Base-by-base conservation (phyloP, 1,139 yeast species). In the Saccharomycopsis hybrid region DNA sequence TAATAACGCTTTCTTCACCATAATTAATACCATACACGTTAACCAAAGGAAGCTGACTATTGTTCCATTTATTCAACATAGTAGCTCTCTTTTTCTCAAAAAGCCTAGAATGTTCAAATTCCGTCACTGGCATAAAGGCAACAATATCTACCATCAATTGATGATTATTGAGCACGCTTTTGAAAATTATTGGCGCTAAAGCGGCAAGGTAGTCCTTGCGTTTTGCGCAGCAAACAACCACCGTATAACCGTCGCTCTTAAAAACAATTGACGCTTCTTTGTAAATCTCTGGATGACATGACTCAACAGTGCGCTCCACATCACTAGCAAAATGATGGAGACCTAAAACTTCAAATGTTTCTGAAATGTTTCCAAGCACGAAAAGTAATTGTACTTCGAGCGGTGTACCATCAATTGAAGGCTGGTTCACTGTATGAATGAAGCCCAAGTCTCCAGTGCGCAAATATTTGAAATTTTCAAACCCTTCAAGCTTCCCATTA, bases 401-500 rank as follows among this genome's bases (percentile, higher is more conserved):
- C 3, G 71, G 65, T 2, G 68, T 67, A 3, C 75, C 77, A 25
- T 68, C 66, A 7, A 61, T 59, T 41, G 74, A 74, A 5, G 69
- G 62, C 46, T 73, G 67, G 2, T 73, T 76, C 7, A 86, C 80
- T 33, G 82, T 84, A 61, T 89, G 96, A 54, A 92, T 72, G 63
- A 92, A 92, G 0, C 99, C 99, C 41, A 92, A 71, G 61, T 92
- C 97, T 0, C 97, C 98, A 0, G 98, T 92, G 57, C 98, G 74
- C 54, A 87, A 70, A 63, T 87, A 94, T 3, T 75, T 71, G 47
- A 81, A 69, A 1, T 77, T 77, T 1, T 77, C 77, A 59, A 84
- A 82, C 32, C 88, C 92, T 42, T 77, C 84, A 18, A 52, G 32
- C 33, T 45, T 53, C 7, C 62, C 68, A 1, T 59, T 66, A 28